A percentile compares a stretch with the other conserved stretches of the same genome.
Evolutionary conservation across 2,329 filamentous ascomycete species (phyloP).

Genomic region (Paramyrothecium roridum): DNA sequence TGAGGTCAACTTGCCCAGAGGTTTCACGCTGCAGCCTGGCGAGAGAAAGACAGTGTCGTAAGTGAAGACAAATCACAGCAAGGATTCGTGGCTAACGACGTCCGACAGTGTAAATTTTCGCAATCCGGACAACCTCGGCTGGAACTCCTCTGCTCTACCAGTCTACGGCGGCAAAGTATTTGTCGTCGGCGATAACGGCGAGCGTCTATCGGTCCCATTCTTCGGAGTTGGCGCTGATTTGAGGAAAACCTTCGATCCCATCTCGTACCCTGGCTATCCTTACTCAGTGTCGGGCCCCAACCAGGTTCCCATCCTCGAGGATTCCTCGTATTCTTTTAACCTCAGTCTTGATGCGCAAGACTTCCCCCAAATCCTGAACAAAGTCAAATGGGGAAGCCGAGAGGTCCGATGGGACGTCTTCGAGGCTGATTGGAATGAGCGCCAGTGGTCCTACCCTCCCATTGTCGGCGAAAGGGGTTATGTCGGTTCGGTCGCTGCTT

Average conservation of each 20-base stretch:
- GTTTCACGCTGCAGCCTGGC: not conserved
- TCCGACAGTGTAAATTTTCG: not conserved
- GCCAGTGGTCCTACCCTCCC: not conserved
- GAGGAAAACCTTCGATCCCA: too few species aligned
- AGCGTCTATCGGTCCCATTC: conserved; percentile 27
- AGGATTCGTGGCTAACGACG: not conserved
- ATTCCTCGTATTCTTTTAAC: not conserved
- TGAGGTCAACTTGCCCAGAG: not conserved
- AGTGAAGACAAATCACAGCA: not conserved
- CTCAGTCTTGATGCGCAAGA: conserved; percentile 1
- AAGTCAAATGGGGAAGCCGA: not conserved
- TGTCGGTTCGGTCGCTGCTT: not conserved
- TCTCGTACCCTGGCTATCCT: not conserved
- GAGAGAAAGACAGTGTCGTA: not conserved
- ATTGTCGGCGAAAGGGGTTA: not conserved
- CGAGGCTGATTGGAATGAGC: not conserved
- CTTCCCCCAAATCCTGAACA: conserved; percentile 8
- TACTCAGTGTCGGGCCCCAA: too few species aligned
- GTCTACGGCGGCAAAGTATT: conserved; percentile 31
- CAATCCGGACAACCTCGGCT: not conserved
- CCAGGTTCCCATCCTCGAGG: not conserved
- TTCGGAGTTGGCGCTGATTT: not conserved
- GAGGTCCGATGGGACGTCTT: not conserved
- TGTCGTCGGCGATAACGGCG: conserved; percentile 22
- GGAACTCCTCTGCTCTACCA: conserved; percentile 13